phyloP scores from a whole-genome alignment of 2,329 filamentous ascomycete genomes.

The Cladophialophora chaetospira region DNA sequence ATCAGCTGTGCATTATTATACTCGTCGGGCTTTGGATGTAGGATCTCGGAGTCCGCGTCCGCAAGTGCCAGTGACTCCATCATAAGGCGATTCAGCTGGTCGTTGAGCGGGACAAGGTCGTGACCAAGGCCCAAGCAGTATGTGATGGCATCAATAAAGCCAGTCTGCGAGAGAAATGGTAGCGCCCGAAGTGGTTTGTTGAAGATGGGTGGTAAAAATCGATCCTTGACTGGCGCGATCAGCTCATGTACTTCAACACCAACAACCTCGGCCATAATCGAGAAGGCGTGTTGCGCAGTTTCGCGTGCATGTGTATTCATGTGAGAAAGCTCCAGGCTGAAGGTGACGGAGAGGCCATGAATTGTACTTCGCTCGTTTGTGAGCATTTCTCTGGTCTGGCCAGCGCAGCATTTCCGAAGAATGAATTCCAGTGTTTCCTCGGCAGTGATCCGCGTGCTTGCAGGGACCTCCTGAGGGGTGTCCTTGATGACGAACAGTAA shows the following conservation, averaged over 20 bases:
- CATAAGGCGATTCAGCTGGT: constrained; percentile 83
- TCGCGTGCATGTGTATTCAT: constrained; percentile 95
- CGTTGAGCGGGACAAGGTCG: constrained; percentile 88
- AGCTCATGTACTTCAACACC: constrained; percentile 82
- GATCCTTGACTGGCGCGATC: constrained; percentile 84
- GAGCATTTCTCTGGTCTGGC: constrained; percentile 76
- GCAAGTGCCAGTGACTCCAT: constrained; percentile 92
- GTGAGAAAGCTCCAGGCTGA: constrained; percentile 87
- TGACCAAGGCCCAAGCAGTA: constrained; percentile 89
- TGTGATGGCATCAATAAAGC: constrained; percentile 95
- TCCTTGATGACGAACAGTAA: constrained; percentile 98
- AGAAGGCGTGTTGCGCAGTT: constrained; percentile 78
- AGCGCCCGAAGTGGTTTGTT: constrained; percentile 90
- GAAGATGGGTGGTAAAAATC: constrained; percentile 87
- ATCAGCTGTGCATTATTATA: constrained; percentile 96
- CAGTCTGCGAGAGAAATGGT: constrained; percentile 93
- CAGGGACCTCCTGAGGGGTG: constrained; percentile 90
- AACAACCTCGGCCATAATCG: constrained; percentile 76
- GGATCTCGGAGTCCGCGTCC: constrained; percentile 88
- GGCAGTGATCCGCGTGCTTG: constrained; percentile 80
- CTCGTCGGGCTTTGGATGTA: constrained; percentile 90
- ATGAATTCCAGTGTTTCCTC: constrained; percentile 81
- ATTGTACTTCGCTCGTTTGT: constrained; percentile 67
- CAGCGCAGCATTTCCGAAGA: constrained; percentile 75
- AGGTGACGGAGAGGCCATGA: constrained; percentile 75